These are phyloP conservation scores for Komagataella mondaviorum DNA, from an alignment of 805 yeast genomes.

Conservation along the genomic window DNA sequence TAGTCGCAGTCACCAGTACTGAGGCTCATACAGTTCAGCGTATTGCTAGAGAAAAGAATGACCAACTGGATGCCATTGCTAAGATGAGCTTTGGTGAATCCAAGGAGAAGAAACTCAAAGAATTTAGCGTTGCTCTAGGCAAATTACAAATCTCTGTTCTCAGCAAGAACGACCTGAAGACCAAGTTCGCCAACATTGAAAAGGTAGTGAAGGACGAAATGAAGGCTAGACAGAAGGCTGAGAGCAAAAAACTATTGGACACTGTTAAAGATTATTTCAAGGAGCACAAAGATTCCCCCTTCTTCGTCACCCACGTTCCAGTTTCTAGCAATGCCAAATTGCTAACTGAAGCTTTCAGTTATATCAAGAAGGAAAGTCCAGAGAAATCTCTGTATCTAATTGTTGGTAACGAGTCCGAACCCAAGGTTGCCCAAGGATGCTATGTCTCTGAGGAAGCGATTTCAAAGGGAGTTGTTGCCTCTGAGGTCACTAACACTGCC, in stretches of 20 bases:
- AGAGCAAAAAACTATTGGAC: constrained; percentile 69
- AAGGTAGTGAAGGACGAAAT: constrained; percentile 80
- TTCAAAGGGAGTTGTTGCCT: constrained; percentile 58
- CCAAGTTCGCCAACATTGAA: constrained; percentile 64
- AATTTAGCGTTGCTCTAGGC: constrained; percentile 72
- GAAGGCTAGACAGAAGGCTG: constrained; percentile 81
- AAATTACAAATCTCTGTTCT: constrained; percentile 72
- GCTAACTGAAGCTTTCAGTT: constrained; percentile 81
- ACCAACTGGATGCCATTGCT: constrained; percentile 43
- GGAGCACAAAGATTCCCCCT: constrained; percentile 35
- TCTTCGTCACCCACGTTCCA: constrained; percentile 52
- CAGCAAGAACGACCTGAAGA: constrained; percentile 63
- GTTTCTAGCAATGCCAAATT: constrained; percentile 85
- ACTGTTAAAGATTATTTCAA: constrained; percentile 60
- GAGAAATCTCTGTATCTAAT: constrained; percentile 68
- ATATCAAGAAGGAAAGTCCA: constrained; percentile 63
- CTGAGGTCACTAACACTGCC: constrained; percentile 62
- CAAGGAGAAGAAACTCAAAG: constrained; percentile 77
- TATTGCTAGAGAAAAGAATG: constrained; percentile 59
- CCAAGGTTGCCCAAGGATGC: constrained; percentile 92
- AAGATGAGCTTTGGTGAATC: constrained; percentile 56
- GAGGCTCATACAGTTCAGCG: constrained; percentile 88
- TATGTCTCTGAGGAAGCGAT: constrained; percentile 65
- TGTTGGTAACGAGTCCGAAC: constrained; percentile 48
- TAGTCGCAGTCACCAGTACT: constrained; percentile 90